Evolutionary conservation across 768 basidiomycete species (phyloP), one percentile per base, ranked within the genome.

Genomic region (Kwoniella mangroviensis): DNA sequence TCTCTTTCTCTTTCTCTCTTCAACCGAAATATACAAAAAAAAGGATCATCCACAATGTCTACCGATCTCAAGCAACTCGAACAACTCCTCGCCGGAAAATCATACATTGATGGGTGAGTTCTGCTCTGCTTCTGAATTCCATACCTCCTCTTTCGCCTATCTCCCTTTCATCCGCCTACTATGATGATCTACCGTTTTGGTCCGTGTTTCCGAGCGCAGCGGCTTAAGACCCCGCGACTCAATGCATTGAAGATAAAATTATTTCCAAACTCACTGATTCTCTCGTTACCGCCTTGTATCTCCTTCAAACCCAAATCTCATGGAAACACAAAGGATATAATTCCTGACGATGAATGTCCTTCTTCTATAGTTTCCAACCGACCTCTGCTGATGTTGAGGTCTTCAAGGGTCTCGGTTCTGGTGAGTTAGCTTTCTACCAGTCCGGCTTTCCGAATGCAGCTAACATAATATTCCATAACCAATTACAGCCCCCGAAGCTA

Each of bases 51-150:
- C 71, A 81, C 65, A 69, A 82, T 82, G 80, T 73, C 80, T 53
- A 60, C 58, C 58, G 82, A 82, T 73, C 63, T 83, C 70, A 76
- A 79, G 63, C 75, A 90, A 75, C 90, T 98, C 81, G 92, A 98
- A 82, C 83, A 89, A 68, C 92, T 95, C 87, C 92, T 99, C 78
- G 83, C 89, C 67, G 88, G 90, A 79, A 78, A 81, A 55, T 71
- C 78, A 43, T 83, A 82, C 74, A 70, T 84, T 65, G 81, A 80
- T 60, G 83, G 83, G 80, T 83, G 70, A 79, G 82, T 76, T 9
- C 66, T 28, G 41, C 24, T 2, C 45, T 53, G 34, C 26, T 54
- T 61, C 28, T n/a, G 6, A 40, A 3, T 34, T 49, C 10, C 24
- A 28, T 53, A 42, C 63, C 63, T 49, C 68, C 49, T 51, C 56